Evolutionary conservation across 768 basidiomycete species (phyloP).

Genomic region (Exsudoporus frostii): DNA sequence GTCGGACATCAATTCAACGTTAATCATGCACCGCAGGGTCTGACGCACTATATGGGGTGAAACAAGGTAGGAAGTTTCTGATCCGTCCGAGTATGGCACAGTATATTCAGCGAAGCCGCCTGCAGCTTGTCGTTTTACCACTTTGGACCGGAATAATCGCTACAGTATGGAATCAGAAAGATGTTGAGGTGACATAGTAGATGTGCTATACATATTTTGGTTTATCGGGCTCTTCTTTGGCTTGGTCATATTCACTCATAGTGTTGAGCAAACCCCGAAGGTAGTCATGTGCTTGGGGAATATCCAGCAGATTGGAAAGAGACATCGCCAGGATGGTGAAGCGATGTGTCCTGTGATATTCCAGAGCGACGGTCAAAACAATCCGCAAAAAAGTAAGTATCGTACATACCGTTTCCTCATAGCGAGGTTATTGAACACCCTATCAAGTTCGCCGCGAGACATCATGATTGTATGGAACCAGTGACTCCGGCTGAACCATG

Average conservation of each 20-base stretch:
- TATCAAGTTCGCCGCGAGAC: slow-evolving; percentile 68
- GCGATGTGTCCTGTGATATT: slow-evolving; percentile 60
- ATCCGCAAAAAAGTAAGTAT: not conserved
- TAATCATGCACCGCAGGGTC: not conserved
- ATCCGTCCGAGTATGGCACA: slow-evolving; percentile 53
- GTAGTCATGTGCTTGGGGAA: slow-evolving; percentile 76
- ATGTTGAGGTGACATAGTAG: not conserved
- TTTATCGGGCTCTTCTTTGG: slow-evolving; percentile 50
- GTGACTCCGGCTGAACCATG: slow-evolving; percentile 58
- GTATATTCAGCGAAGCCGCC: slow-evolving; percentile 59
- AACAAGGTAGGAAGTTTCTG: slow-evolving; percentile 68
- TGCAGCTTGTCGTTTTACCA: slow-evolving; percentile 48
- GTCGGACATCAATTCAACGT: slow-evolving; percentile 6
- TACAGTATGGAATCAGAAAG: slow-evolving; percentile 25
- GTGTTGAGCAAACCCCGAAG: slow-evolving; percentile 70
- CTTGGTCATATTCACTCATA: slow-evolving; percentile 74
- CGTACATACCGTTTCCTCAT: slow-evolving; percentile 73
- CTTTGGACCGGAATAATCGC: slow-evolving; percentile 61
- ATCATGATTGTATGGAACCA: slow-evolving; percentile 90
- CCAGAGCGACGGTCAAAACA: slow-evolving; percentile 4
- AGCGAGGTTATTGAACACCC: slow-evolving; percentile 64
- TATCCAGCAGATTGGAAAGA: slow-evolving; percentile 76
- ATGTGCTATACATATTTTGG: slow-evolving; percentile 60
- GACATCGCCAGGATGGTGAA: slow-evolving; percentile 88
- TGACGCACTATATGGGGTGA: slow-evolving; percentile 70